Base-by-base conservation (phyloP, 306 rosid genomes). In the Abrus precatorius region DNA sequence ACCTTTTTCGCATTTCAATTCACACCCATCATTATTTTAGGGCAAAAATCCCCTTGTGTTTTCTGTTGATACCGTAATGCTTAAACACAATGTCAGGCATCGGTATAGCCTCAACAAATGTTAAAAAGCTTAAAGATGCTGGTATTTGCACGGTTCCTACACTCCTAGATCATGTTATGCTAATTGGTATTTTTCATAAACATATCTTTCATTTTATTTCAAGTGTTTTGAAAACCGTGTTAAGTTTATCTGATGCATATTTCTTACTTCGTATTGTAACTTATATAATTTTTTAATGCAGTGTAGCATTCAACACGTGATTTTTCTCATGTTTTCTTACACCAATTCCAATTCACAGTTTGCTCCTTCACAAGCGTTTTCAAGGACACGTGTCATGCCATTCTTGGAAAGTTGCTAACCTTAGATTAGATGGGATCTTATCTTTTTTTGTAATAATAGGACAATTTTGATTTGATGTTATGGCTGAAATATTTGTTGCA, bases 241-340 rank as follows among this genome's bases (percentile, higher is more conserved):
- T 64, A 56, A 6, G 11, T 84, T 11, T 69, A 48, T 82, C 1
- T 33, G 75, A 44, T 75, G 55, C 6, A 27, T 7, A 20, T 43
- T 54, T 62, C 14, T 29, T 20, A 69, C 3, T 53, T 20, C 2
- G 0, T 54, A 0, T 32, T 0, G 55, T 14, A 7, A 3, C 69
- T 78, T 78, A 73, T 60, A 86, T 74, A 78, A 68, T 40, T 53
- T 62, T 3, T 72, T 59, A 72, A 65, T 64, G 3, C 55, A 38
- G 5, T 50, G 32, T 20, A 20, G 20, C 48, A 53, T 1, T 33
- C 28, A 7, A 77, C 79, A 83, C 62, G 56, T 77, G 70, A 28
- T 36, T 53, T 40, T 47, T 53, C 9, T 27, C 33, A n/a, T 13
- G 6, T 47, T 13, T 64, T 64, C 11, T 5, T 41, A 20, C 53